Percentiles rank a stretch among this genome's conserved stretches.
These are phyloP conservation scores for Theobroma grandiflorum DNA, from an alignment of 441 rosid genomes.

Conservation along the genomic window DNA sequence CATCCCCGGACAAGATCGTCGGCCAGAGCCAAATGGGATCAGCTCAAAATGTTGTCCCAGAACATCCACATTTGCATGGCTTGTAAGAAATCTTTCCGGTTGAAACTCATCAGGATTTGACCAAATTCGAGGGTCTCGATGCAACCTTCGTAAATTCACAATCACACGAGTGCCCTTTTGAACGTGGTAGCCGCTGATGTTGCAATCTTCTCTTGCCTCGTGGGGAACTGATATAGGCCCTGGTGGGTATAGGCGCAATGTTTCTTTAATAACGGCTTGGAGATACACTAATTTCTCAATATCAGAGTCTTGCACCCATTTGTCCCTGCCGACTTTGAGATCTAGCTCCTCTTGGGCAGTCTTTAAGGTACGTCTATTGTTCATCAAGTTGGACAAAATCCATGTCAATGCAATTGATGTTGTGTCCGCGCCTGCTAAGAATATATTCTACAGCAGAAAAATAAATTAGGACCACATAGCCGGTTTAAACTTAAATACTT, in stretches of 20 bases:
- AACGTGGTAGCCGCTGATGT: constrained; percentile 27
- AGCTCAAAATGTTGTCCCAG: constrained; percentile 45
- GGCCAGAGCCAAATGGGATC: constrained; percentile 56
- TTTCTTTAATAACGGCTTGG: constrained; percentile 41
- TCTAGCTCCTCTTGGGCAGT: constrained; percentile 40
- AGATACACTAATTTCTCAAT: constrained; percentile 32
- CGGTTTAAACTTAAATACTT: background rate
- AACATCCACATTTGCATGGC: constrained; percentile 36
- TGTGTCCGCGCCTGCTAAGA: constrained; percentile 44
- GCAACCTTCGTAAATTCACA: constrained; percentile 43
- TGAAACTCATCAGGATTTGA: constrained; percentile 33
- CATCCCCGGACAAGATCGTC: constrained; percentile 59
- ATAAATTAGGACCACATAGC: background rate
- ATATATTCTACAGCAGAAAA: constrained; percentile 32
- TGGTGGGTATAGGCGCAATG: constrained; percentile 38
- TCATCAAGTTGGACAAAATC: constrained; percentile 36
- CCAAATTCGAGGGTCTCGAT: constrained; percentile 51
- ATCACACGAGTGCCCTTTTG: constrained; percentile 36
- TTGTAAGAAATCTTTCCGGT: constrained; percentile 54
- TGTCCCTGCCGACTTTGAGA: constrained; percentile 30
- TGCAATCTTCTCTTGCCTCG: constrained; percentile 36
- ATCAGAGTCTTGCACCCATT: constrained; percentile 37
- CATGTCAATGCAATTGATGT: constrained; percentile 37
- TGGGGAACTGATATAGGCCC: constrained; percentile 32
- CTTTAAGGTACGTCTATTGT: constrained; percentile 24